Evolutionary conservation across 495 filamentous ascomycete species (phyloP), one percentile per base, ranked within the genome.

Genomic region (Daldinia vernicosa): DNA sequence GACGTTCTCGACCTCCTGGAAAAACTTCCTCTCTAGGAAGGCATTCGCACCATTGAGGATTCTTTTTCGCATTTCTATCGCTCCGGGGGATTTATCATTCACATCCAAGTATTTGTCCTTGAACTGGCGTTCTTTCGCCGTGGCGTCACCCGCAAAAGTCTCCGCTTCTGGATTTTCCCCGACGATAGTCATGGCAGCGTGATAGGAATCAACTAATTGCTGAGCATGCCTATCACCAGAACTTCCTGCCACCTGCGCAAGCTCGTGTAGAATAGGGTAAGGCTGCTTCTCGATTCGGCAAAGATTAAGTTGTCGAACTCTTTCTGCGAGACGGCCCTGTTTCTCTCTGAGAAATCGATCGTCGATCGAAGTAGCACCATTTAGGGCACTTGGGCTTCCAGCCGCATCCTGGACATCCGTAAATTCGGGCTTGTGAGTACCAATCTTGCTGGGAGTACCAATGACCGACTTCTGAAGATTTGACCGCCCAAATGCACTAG

Each of bases 401-500:
- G 82, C 79, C 28, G 85, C 84, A 51, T 92, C 87, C 33, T 86
- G 84, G 0, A 89, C 83, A 74, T 94, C 92, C 8, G 89, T 85
- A 74, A 94, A 94, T 50, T 84, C 74, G 67, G 87, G 75, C 56
- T 87, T 85, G 64, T 88, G 79, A 64, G 83, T 59, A 74, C 83
- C 78, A 50, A 91, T 86, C 66, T 83, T 83, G 39, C 84, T 88
- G 15, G 92, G 90, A 40, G 88, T 87, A 19, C 94, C 94, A 76
- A 98, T 92, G 28, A 97, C 91, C 14, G 94, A 96, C 69, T 89
- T 91, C 63, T 92, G 88, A 72, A 93, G 74, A 45, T 80, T 86
- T 26, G 92, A 92, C 19, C 88, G 84, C 6, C 92, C 93, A 75
- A 96, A 92, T 8, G 88, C 82, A 80, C 90, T 93, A 63, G 85